Evolutionary conservation across 768 basidiomycete genomes (phyloP).

Genomic region (Tephrocybe sp.): DNA sequence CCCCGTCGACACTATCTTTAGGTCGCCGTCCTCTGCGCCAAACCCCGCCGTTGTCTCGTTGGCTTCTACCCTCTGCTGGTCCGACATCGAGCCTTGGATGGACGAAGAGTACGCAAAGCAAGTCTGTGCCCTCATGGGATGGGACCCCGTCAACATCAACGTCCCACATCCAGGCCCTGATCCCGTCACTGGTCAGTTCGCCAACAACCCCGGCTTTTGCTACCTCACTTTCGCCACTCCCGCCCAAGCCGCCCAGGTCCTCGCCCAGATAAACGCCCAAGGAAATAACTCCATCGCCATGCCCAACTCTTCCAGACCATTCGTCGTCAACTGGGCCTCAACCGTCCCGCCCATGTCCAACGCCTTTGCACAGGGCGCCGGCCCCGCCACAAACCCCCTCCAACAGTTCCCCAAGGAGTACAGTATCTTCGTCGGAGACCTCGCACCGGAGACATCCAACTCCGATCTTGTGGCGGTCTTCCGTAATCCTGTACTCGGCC

Average conservation of each 20-base stretch:
- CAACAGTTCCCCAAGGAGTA: conserved; percentile 81
- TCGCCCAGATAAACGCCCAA: conserved; percentile 58
- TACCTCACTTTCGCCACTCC: conserved; percentile 82
- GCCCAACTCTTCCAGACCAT: conserved; percentile 84
- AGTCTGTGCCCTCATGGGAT: conserved; percentile 82
- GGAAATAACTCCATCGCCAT: conserved; percentile 54
- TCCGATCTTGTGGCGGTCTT: conserved; percentile 94
- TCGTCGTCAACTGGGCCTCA: conserved; percentile 77
- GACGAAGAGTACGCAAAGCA: conserved; percentile 93
- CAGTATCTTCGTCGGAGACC: conserved; percentile 92
- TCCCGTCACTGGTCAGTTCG: conserved; percentile 54
- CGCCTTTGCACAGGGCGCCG: conserved; percentile 28
- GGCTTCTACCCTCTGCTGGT: conserved; percentile 72
- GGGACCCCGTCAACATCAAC: conserved; percentile 75
- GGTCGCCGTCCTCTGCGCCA: conserved; percentile 20
- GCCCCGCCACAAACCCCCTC: conserved; percentile 29
- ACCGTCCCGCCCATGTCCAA: conserved; percentile 30
- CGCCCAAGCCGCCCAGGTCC: conserved; percentile 64
- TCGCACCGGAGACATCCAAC: conserved; percentile 90
- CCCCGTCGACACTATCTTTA: conserved; percentile 29
- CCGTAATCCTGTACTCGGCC: conserved; percentile 83
- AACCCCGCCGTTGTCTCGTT: conserved; percentile 23
- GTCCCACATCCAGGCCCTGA: conserved; percentile 65
- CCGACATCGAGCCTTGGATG: conserved; percentile 94
- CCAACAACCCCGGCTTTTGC: conserved; percentile 86